Evolutionary conservation across 176 grass and related monocot species (phyloP), one percentile per base, ranked within the genome.

Genomic region (Saccharum officinarum): DNA sequence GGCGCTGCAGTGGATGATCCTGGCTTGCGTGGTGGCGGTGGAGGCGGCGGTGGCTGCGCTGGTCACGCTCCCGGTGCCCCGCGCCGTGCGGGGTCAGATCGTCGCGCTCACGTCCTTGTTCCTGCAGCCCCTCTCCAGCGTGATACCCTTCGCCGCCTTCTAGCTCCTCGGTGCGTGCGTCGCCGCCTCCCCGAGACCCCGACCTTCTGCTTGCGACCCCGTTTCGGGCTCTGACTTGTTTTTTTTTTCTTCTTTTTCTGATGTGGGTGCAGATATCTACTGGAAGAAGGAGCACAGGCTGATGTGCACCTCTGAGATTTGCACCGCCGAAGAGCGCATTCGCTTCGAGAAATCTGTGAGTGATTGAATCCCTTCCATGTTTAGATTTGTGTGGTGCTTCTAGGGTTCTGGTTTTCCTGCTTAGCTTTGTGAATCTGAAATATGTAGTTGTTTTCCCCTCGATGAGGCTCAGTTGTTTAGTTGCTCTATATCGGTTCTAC

Each of bases 201-300:
- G 23, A 39, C 64, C 36, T 86, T 61, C 12, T 18, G 33, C 66
- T 70, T 52, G 39, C 39, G 23, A 5, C 13, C 30, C 66, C 75
- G 13, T 11, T 41, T 65, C 22, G 57, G 64, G 13, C 34, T 79
- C 81, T 92, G 70, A 89, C 64, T 28, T 40, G 40, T 10, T 28
- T 52, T 26, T 18, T 49, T 38, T 45, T 17, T 28, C n/a, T n/a
- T n/a, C n/a, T 18, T 33, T 37, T 26, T 50, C 8, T 54, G 10
- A 69, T 82, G 45, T 38, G 23, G 22, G 22, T 40, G 79, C 54
- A 97, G 94, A 98, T 92, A 78, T 98, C 75, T 93, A 92, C 79
- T 95, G 96, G 96, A 98, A 98, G 75, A 83, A 87, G 72, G 96
- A 98, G 86, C 87, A 98, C 85, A 84, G 96, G 62, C 84, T 98